Evolutionary conservation across 768 basidiomycete genomes (phyloP), one percentile per base, ranked within the genome.

Genomic region (Suillus cothurnatus): DNA sequence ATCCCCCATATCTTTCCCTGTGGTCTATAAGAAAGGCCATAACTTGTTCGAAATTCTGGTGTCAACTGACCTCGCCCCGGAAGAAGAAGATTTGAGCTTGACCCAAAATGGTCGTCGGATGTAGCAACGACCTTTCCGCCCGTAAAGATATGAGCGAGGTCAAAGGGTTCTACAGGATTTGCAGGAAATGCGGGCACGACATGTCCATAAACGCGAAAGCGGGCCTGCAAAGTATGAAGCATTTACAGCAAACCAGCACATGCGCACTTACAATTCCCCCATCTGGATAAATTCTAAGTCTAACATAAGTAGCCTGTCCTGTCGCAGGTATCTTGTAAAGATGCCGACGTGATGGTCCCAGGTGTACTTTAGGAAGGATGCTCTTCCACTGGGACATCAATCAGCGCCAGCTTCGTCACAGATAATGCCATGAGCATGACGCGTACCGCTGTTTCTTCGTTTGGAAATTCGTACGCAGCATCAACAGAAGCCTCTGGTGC

Each of bases 101-200:
- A 86, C n/a, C 95, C 96, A 71, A 93, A 99, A 79, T 99, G 97
- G 74, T 98, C 94, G 78, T 99, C 94, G 41, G 94, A 97, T 23
- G 88, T 90, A 62, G 83, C 86, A 36, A 95, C 88, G 60, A 96
- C 91, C 2, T 87, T 85, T 23, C 93, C 97, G 9, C 95, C 95
- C 26, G 92, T 85, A 70, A 95, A 91, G 28, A 97, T 93, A 78
- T 94, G 91, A 0, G 95, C 95, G 50, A 99, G 80, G 77, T 99
- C 95, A 71, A 96, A 92, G 1, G 83, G 68, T 28, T 78, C 81
- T 32, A 77, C 73, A 15, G 75, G 70, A 64, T 83, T 79, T 43
- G 75, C 67, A 41, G 92, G 90, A 65, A 85, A 84, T 32, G 90
- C 81, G 1, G 93, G 85, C 41, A 80, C 71, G 57, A 97, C 93